phyloP scores from a whole-genome alignment of 495 filamentous ascomycete species.

The Neurospora discreta region DNA sequence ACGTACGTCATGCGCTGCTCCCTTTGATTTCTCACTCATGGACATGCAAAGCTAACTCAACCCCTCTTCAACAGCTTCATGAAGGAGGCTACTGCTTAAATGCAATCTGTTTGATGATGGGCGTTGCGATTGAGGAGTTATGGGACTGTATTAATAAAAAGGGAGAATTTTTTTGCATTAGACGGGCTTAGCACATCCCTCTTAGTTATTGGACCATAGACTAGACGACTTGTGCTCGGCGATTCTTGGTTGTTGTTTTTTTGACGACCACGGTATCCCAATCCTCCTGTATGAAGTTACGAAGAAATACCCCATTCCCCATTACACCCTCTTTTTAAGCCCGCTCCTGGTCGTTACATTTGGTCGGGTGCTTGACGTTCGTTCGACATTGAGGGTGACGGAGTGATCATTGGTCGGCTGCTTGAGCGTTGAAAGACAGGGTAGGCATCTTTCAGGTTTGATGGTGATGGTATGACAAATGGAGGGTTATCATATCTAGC shows the following conservation, averaged over 20 bases:
- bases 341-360: background rate
- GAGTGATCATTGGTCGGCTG: background rate
- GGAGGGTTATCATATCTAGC: background rate
- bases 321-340: background rate
- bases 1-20: constrained; percentile 54
- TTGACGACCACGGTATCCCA: constrained; percentile 1
- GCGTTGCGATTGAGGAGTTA: background rate
- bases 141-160: constrained; percentile 8
- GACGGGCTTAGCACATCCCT: constrained; percentile 10
- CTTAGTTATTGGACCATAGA: constrained; percentile 10
- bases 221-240: constrained; percentile 12
- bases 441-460: background rate
- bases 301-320: background rate
- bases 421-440: background rate
- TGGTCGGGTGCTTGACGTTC: background rate
- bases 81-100: constrained; percentile 52
- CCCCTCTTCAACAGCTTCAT: constrained; percentile 40
- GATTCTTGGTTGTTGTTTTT: constrained; percentile 1
- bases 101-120: background rate
- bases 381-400: background rate
- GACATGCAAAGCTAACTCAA: constrained; percentile 2
- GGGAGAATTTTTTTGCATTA: constrained; percentile 10
- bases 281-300: constrained; percentile 1
- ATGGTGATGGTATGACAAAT: background rate
- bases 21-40: constrained; percentile 3